Percentiles rank a stretch among this genome's conserved stretches.
These are phyloP conservation scores for Aspergillus olivimuriae DNA, from an alignment of 495 filamentous ascomycete genomes.

Conservation along the genomic window DNA sequence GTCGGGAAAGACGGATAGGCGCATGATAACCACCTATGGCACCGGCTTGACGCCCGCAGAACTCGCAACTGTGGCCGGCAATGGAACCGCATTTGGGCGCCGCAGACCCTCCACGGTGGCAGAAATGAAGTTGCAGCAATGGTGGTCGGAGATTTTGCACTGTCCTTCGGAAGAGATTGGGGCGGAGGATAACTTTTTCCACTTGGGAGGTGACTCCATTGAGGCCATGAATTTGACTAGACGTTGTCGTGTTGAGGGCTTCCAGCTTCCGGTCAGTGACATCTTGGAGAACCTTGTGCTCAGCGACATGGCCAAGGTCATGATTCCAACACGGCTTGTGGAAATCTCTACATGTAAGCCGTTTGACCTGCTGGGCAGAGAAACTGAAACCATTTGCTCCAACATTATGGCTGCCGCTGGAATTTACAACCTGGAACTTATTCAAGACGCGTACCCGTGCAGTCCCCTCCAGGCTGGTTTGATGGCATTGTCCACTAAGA, in stretches of 20 bases:
- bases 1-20: slow-evolving; percentile 49
- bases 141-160: slow-evolving; percentile 30
- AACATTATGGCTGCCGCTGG: slow-evolving; percentile 7
- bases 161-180: slow-evolving; percentile 25
- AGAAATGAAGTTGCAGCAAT: slow-evolving; percentile 23
- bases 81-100: not conserved
- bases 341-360: slow-evolving; percentile 6
- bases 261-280: slow-evolving; percentile 13
- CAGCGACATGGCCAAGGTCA: slow-evolving; percentile 27
- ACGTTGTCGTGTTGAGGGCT: slow-evolving; percentile 2
- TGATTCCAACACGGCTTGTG: slow-evolving; percentile 11
- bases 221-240: slow-evolving; percentile 37
- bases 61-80: slow-evolving; percentile 12
- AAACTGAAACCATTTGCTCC: slow-evolving; percentile 11
- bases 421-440: slow-evolving; percentile 5
- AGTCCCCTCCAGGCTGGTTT: slow-evolving; percentile 18
- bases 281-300: slow-evolving; percentile 31
- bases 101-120: slow-evolving; percentile 6
- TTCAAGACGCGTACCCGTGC: slow-evolving; percentile 27
- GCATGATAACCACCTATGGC: slow-evolving; percentile 26
- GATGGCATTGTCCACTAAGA: slow-evolving; percentile 9
- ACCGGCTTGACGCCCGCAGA: slow-evolving; percentile 10
- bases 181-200: slow-evolving; percentile 45
- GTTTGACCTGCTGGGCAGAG: slow-evolving; percentile 12
- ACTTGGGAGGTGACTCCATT: slow-evolving; percentile 52